Conservation (phyloP, 495 filamentous ascomycete species). For the Podospora fimiseda region DNA sequence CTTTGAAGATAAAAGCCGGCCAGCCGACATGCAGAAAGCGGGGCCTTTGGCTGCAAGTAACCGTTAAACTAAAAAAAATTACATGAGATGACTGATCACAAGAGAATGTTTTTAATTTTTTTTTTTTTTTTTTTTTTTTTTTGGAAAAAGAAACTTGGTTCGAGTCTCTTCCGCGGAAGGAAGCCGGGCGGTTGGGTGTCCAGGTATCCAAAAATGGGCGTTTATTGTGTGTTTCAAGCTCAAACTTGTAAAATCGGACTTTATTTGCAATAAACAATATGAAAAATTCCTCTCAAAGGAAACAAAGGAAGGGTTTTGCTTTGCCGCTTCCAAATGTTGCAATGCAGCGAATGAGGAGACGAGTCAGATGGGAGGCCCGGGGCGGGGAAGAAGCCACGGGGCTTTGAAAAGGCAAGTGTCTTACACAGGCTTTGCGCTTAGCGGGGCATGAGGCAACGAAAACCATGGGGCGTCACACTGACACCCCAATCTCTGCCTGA, state of each 20-base stretch:
- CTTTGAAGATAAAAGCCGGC: too few species aligned
- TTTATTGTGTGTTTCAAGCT: too few species aligned
- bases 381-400: background rate
- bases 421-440: background rate
- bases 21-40: too few species aligned
- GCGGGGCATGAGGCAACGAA: constrained; percentile 2
- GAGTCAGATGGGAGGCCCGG: constrained; percentile 2
- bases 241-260: too few species aligned
- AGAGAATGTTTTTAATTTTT: background rate
- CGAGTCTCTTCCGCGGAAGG: too few species aligned
- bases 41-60: too few species aligned
- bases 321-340: background rate
- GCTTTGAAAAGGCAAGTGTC: background rate
- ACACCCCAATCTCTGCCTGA: background rate
- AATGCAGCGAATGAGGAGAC: background rate
- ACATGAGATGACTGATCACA: background rate
- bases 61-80: too few species aligned
- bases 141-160: too few species aligned
- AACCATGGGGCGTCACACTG: too few species aligned
- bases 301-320: background rate
- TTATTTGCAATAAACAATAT: too few species aligned
- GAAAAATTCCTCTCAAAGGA: background rate
- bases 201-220: too few species aligned
- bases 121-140: background rate
- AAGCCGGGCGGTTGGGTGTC: too few species aligned